Base-by-base conservation (phyloP, 1,139 yeast species). In the Protomyces pachydermus region DNA sequence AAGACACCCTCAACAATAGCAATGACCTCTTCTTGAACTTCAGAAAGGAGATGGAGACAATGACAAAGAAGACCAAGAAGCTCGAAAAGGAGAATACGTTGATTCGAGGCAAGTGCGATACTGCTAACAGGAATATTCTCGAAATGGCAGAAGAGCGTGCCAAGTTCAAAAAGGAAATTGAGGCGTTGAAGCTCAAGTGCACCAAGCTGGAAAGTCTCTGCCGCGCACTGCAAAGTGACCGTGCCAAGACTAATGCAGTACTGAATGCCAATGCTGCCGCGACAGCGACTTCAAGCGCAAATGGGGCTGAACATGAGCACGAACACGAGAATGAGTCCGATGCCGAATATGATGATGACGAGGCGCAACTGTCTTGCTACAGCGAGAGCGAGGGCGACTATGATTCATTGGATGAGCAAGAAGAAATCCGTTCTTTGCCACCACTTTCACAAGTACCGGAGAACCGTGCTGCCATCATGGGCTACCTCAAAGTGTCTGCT, bases 121-220 rank as follows among this genome's bases (percentile, higher is more conserved):
- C 64, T 10, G 67, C 61, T 65, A 67, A 55, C 55, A 56, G 61
- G 32, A 67, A 66, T 28, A 67, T 67, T 12, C 60, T 68, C 25
- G 70, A 69, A 45, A 66, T 67, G 68, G 69, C 68, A 20, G 68
- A 67, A 54, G 68, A 67, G 56, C 65, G 68, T 18, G 65, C 69
- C 35, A 65, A 60, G 45, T 64, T 65, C 58, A 62, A 64, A 28
- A 65, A 67, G 38, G 69, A 67, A 12, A 62, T 65, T 8, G 69
- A 66, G 35, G 64, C 63, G 9, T 50, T 56, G 42, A 60, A 64
- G 48, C 66, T 65, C 34, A 65, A 67, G 28, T 54, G 60, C 64
- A 37, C 66, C n/a, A 65, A 67, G 56, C 67, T 67, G 20, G 69
- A 67, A 39, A 67, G 64, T 32, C 56, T 67, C 16, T 67, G 69